Conservation (phyloP, 169 alveolate species). For the Perkinsus marinus region DNA sequence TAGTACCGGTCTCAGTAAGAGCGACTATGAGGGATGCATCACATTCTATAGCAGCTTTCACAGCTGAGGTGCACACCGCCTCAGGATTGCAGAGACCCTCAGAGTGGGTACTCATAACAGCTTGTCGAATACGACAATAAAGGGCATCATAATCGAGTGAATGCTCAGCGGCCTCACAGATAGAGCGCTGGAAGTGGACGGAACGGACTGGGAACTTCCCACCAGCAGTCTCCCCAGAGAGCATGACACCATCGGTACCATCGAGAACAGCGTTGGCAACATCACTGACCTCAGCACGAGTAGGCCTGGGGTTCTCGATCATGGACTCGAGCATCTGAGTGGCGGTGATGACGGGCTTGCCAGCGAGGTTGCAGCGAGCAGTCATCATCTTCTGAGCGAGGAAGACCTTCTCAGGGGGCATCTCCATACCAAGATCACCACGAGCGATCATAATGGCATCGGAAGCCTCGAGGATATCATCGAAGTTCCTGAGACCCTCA, state of each 20-base stretch:
- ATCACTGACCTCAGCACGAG: conserved; percentile 98
- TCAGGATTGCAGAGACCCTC: conserved; percentile 23
- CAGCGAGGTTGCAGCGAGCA: conserved; percentile 72
- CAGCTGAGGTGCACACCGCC: conserved; percentile 49
- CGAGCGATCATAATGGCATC: conserved; percentile 99
- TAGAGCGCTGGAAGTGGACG: conserved; percentile 54
- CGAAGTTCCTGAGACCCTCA: conserved; percentile 87
- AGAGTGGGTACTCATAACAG: too few relatives aligned
- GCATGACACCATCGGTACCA: conserved; percentile 95
- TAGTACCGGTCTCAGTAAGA: conserved; percentile 85
- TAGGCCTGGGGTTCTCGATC: conserved; percentile 91
- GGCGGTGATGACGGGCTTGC: conserved; percentile 94
- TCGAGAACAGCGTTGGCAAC: conserved; percentile 98
- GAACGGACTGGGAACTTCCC: conserved; percentile 71
- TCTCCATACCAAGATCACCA: conserved; percentile 98
- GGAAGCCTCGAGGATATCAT: conserved; percentile 77
- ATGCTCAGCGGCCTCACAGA: conserved; percentile 71
- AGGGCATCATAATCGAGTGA: conserved; percentile 48
- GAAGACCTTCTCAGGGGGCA: conserved; percentile 91
- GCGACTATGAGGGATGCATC: conserved; percentile 77
- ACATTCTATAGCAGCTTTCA: conserved; percentile 37
- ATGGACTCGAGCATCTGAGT: conserved; percentile 97
- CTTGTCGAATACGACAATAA: too few relatives aligned
- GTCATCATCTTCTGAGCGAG: conserved; percentile 89
- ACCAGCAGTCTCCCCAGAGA: conserved; percentile 78